A percentile compares a stretch with the other conserved stretches of the same genome.
phyloP scores from a whole-genome alignment of 2,329 filamentous ascomycete species.

The Nakataea oryzae region DNA sequence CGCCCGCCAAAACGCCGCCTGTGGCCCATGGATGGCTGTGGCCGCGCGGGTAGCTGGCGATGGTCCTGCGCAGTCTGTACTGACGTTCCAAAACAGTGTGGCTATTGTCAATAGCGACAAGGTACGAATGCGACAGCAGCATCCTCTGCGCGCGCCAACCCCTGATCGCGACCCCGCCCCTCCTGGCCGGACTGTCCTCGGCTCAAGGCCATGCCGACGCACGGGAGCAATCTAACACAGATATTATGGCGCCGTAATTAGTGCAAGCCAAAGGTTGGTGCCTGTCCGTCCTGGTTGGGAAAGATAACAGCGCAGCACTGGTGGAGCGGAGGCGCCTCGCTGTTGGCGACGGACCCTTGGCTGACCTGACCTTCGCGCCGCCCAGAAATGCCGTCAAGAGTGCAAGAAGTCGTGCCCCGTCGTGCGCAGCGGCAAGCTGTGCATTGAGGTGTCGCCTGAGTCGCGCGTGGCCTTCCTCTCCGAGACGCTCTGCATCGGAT shows the following conservation, averaged over 20 bases:
- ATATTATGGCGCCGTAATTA: conserved; percentile 19
- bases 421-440: conserved; percentile 80
- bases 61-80: not conserved
- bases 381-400: conserved; percentile 92
- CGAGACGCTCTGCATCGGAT: conserved; percentile 87
- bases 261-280: conserved; percentile 76
- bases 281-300: not conserved
- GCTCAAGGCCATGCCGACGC: not conserved
- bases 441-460: conserved; percentile 81
- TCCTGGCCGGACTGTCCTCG: not conserved
- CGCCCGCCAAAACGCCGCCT: not conserved
- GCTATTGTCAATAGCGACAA: conserved; percentile 99
- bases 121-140: conserved; percentile 39
- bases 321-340: not conserved
- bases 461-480: conserved; percentile 98
- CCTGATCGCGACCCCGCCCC: not conserved
- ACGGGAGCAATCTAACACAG: conserved; percentile 1
- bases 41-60: not conserved
- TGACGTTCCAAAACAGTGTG: conserved; percentile 52
- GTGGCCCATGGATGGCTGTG: not conserved
- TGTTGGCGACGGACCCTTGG: not conserved
- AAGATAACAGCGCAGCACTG: not conserved
- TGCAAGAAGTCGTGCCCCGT: conserved; percentile 99
- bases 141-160: conserved; percentile 24
- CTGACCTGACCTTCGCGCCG: not conserved